phyloP scores from a whole-genome alignment of 805 yeast species.

The Wickerhamiella australiensis region DNA sequence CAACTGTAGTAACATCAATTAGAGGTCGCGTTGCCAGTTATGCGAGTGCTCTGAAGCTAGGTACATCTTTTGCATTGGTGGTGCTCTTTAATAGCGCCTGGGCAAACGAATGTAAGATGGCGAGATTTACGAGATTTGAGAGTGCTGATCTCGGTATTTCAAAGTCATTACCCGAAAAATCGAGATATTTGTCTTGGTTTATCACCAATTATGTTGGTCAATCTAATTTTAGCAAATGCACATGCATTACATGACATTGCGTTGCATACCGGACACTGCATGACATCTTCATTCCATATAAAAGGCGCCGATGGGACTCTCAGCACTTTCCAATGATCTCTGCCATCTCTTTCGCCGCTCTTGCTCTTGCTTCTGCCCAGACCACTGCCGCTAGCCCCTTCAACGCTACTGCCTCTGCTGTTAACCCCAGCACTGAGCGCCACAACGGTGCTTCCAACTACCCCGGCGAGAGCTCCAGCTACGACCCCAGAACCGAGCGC shows the following conservation, averaged over 20 bases:
- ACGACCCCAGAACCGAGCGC: not conserved
- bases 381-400: not conserved
- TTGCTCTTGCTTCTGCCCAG: conserved; percentile 8
- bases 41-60: no score
- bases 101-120: no score
- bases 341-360: not conserved
- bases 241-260: not conserved
- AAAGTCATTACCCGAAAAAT: no score
- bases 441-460: not conserved
- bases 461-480: conserved; percentile 8
- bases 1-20: no score
- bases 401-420: not conserved
- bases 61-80: no score
- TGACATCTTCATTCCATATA: not conserved
- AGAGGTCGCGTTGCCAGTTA: no score
- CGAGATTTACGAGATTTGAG: no score
- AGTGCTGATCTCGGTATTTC: no score
- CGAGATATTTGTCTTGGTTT: no score
- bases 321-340: conserved; percentile 1
- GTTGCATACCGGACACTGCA: not conserved
- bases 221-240: no score
- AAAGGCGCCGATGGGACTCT: not conserved
- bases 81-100: no score
- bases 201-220: no score
- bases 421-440: not conserved